Base-by-base conservation (phyloP, 2,329 filamentous ascomycete species). In the Xylaria sp. region DNA sequence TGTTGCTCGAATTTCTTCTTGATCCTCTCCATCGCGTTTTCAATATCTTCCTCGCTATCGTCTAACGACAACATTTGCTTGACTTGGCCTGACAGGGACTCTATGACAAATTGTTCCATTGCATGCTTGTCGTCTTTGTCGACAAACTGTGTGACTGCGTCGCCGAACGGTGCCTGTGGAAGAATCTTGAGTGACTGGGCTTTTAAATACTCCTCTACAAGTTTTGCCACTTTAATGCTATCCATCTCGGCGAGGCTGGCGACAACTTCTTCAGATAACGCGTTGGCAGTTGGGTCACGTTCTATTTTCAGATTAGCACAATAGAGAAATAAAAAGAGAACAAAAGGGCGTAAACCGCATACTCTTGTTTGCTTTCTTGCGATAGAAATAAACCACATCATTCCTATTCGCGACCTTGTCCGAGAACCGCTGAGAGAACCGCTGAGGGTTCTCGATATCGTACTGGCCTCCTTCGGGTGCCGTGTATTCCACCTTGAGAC, bases 101-200 rank as follows among this genome's bases (percentile, higher is more conserved):
- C 90, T 24, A 86, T 88, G 9, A 95, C 90, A 74, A 95, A 95
- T 51, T 89, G 83, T 76, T 94, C 90, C 90, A 98, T 93, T 2
- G 93, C 93, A 74, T 96, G 90, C 77, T 94, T 97, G 82, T 99
- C 96, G 72, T 97, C 93, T 73, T 98, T 98, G 78, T 94, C 90
- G 30, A 99, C 93, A 75, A 96, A 99, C 69, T 97, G 92, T 55
- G 90, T 91, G 4, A 99, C 93, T 0, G 96, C 96, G 76, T 98
- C 94, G 17, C 94, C 92, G 76, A 99, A 98, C 0, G 92, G 92
- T 34, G 94, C 96, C 75, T 97, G 93, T 0, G 96, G 96, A 0
- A 99, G 85, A 57, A 99, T 96, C 66, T 94, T 97, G 36, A 99
- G 87, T 0, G 93, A 94, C 75, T 98, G 94, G 0, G 93, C 92